Conservation (phyloP, 2,329 filamentous ascomycete species). For the Cladophialophora carrionii region DNA sequence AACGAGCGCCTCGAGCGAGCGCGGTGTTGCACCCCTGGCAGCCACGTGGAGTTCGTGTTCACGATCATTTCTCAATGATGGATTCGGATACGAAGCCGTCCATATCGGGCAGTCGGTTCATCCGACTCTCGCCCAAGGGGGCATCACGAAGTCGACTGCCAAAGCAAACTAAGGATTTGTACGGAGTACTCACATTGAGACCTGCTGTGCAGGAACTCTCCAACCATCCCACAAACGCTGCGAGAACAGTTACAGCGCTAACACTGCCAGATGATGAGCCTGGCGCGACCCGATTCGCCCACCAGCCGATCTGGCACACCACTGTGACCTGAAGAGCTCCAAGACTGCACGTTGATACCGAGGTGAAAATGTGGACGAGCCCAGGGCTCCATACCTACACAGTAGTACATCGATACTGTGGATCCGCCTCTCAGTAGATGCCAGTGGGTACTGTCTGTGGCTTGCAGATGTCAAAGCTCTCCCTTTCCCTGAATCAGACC, state of each 20-base stretch:
- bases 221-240: not conserved
- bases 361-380: not conserved
- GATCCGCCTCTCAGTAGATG: not conserved
- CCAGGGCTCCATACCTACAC: no score
- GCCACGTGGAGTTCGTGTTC: not conserved
- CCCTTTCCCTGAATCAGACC: not conserved
- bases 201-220: not conserved
- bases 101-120: not conserved
- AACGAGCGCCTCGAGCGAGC: not conserved
- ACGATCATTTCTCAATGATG: not conserved
- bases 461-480: not conserved
- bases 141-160: not conserved
- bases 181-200: not conserved
- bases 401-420: no score
- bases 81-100: not conserved
- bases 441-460: not conserved
- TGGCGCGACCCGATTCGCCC: not conserved
- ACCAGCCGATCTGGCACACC: not conserved
- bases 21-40: not conserved
- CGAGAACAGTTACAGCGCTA: not conserved
- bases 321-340: no score
- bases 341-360: not conserved
- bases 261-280: not conserved
- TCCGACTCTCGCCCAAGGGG: not conserved
- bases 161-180: not conserved